A percentile compares a stretch with the other conserved stretches of the same genome.
Evolutionary conservation across 2,329 filamentous ascomycete species (phyloP).

Genomic region (Fusarium sp.): DNA sequence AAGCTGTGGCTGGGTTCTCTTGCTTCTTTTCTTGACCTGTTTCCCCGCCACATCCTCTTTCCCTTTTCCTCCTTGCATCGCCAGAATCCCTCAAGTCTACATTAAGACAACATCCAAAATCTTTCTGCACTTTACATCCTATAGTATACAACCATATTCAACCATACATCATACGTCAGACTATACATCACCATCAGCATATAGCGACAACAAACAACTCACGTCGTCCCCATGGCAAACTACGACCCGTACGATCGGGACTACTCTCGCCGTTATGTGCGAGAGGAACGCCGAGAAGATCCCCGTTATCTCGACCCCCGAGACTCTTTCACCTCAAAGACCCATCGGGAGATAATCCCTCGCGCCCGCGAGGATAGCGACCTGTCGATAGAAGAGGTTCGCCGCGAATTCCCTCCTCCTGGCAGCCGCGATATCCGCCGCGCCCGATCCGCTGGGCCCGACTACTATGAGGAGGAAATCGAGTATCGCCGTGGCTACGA

Average conservation of each 20-base stretch:
- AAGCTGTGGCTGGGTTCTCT: conserved; percentile 33
- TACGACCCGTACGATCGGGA: conserved; percentile 72
- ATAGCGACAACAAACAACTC: conserved; percentile 17
- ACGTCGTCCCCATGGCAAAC: conserved; percentile 55
- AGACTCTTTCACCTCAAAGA: conserved; percentile 64
- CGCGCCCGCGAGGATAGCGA: conserved; percentile 80
- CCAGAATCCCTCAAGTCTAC: conserved; percentile 11
- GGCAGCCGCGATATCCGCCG: conserved; percentile 67
- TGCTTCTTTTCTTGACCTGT: conserved; percentile 31
- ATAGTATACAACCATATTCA: neutral
- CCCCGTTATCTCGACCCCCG: conserved; percentile 69
- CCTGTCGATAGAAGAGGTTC: conserved; percentile 84
- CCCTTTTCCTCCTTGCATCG: conserved; percentile 29
- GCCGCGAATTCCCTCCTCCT: conserved; percentile 87
- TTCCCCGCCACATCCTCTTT: conserved; percentile 30
- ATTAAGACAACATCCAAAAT: conserved; percentile 8
- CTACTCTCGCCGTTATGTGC: conserved; percentile 66
- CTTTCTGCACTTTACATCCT: conserved; percentile 1
- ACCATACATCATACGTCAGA: conserved; percentile 8
- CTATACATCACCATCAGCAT: conserved; percentile 7
- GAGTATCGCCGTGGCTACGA: conserved; percentile 67
- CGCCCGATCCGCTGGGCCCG: conserved; percentile 74
- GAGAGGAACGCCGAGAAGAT: conserved; percentile 68
- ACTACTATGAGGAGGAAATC: conserved; percentile 70
- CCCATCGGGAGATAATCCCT: conserved; percentile 69